Conservation (phyloP, 2,329 filamentous ascomycete species). For the Nigrograna mackinnonii region DNA sequence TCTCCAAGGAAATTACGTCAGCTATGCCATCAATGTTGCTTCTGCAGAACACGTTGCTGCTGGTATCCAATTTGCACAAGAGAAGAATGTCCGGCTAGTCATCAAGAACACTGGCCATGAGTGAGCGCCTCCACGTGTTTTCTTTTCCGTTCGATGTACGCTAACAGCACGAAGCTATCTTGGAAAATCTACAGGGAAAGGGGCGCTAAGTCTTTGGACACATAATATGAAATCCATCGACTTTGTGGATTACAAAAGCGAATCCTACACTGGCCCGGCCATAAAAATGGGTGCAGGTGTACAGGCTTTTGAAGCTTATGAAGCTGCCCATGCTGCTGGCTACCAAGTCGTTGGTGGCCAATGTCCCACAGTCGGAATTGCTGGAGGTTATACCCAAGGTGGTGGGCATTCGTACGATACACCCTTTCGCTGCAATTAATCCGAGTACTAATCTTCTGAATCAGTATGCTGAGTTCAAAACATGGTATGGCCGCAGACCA, state of each 20-base stretch:
- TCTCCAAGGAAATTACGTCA: constrained; percentile 27
- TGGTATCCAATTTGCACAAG: constrained; percentile 26
- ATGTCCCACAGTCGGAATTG: constrained; percentile 35
- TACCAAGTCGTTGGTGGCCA: constrained; percentile 29
- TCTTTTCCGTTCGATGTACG: background rate
- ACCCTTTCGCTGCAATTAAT: constrained; percentile 32
- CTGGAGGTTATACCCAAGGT: constrained; percentile 34
- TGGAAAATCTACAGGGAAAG: constrained; percentile 30
- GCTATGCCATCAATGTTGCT: constrained; percentile 40
- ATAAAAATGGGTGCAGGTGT: constrained; percentile 32
- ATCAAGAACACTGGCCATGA: constrained; percentile 32
- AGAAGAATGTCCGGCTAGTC: constrained; percentile 28
- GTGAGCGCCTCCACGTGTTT: constrained; percentile 2
- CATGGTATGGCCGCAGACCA: constrained; percentile 37
- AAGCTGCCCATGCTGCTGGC: constrained; percentile 19
- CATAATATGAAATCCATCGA: constrained; percentile 26
- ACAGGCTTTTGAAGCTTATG: constrained; percentile 25
- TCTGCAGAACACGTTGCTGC: constrained; percentile 12
- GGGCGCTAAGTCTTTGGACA: constrained; percentile 32
- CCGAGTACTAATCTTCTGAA: constrained; percentile 35
- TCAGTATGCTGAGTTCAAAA: constrained; percentile 27
- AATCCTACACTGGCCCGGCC: constrained; percentile 27
- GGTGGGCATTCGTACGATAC: constrained; percentile 29
- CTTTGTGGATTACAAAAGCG: constrained; percentile 22
- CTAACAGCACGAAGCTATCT: constrained; percentile 8